Evolutionary conservation across 768 basidiomycete species (phyloP).

Genomic region (Hydnum rufescens): DNA sequence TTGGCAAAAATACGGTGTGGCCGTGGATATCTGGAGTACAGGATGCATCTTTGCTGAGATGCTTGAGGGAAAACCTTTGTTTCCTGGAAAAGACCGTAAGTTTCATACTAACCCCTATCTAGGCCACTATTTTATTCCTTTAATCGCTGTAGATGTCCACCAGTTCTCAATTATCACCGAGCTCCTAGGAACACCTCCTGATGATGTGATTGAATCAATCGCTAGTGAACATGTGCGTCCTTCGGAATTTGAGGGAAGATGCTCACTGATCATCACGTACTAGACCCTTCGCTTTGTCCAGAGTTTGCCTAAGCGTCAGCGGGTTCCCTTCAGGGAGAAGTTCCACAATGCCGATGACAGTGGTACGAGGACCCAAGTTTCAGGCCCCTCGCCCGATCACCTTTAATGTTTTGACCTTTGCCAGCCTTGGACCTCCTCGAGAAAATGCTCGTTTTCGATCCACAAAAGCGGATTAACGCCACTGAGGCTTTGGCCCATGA

Average conservation of each 20-base stretch:
- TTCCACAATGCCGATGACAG: conserved; percentile 66
- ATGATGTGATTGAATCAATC: conserved; percentile 99
- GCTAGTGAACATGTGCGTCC: conserved; percentile 74
- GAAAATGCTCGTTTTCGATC: conserved; percentile 98
- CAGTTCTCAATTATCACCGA: conserved; percentile 99
- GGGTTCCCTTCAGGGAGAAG: conserved; percentile 88
- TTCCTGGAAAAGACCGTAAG: conserved; percentile 98
- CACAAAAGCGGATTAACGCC: conserved; percentile 89
- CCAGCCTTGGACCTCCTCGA: conserved; percentile 87
- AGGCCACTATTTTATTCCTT: conserved; percentile 4
- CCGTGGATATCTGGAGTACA: conserved; percentile 98
- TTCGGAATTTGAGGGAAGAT: not conserved
- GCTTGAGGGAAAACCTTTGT: conserved; percentile 95
- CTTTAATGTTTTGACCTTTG: not conserved
- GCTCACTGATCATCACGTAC: not conserved
- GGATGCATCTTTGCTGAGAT: conserved; percentile 99
- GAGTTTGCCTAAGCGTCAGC: conserved; percentile 86
- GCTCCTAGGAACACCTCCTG: conserved; percentile 90
- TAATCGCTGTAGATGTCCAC: conserved; percentile 59
- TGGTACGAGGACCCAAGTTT: conserved; percentile 35
- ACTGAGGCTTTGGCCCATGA: conserved; percentile 75
- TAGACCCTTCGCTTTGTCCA: conserved; percentile 98
- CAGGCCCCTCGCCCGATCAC: not conserved
- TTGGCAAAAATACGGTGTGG: conserved; percentile 99
- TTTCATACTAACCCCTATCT: conserved; percentile 14